Evolutionary conservation across 73 alveolate genomes (phyloP).

Genomic region (Breviolum minutum): DNA sequence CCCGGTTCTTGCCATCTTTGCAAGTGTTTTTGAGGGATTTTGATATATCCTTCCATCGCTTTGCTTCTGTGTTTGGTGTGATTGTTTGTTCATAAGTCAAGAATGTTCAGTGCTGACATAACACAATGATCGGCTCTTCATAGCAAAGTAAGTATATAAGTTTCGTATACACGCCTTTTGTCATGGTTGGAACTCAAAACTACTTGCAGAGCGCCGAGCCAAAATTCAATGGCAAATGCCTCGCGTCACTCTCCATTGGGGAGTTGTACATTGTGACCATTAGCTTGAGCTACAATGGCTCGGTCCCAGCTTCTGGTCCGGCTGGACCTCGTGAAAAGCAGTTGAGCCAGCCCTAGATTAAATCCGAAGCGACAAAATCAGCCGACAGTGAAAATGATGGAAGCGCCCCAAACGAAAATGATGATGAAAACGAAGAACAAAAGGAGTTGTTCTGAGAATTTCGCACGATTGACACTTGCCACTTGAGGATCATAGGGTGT

Average conservation of each 20-base stretch:
- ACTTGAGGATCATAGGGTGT: too few species aligned
- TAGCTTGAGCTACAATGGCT: slow-evolving; percentile 13
- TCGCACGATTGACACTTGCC: too few species aligned
- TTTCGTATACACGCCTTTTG: neutral
- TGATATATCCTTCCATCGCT: neutral
- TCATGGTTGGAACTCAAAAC: neutral
- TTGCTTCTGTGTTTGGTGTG: too few species aligned
- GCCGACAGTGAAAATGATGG: too few species aligned
- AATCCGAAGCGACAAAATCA: neutral
- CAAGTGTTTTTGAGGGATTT: neutral
- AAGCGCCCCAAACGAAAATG: too few species aligned
- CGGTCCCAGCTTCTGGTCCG: neutral
- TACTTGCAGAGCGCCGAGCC: neutral
- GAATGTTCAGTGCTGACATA: too few species aligned
- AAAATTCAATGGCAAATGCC: neutral
- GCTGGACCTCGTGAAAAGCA: slow-evolving; percentile 59
- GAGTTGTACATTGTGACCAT: slow-evolving; percentile 29
- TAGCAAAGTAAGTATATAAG: neutral
- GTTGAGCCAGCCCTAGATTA: slow-evolving; percentile 51
- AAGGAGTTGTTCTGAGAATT: too few species aligned
- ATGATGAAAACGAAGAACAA: too few species aligned
- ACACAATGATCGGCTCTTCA: neutral
- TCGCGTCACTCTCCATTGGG: neutral
- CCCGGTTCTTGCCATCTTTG: neutral
- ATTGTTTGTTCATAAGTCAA: too few species aligned